Percentiles rank a stretch among this genome's conserved stretches.
Evolutionary conservation across 352 stramenopile genomes (phyloP).

Genomic region (Phytophthora citricola): DNA sequence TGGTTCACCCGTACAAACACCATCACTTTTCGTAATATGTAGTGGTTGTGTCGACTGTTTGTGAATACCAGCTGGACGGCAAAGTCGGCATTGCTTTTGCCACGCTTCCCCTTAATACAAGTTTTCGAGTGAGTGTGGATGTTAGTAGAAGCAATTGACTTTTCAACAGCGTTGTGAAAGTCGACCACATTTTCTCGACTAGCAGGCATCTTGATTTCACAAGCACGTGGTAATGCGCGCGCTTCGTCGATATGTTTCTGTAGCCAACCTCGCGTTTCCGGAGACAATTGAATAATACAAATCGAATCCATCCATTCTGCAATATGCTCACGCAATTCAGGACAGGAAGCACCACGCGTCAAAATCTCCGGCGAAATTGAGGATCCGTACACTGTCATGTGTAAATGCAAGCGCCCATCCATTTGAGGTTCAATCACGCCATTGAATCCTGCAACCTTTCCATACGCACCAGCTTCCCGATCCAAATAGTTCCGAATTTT

Average conservation of each 20-base stretch:
- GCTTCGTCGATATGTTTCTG: not conserved
- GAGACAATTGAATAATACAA: not conserved
- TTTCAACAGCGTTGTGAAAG: not conserved
- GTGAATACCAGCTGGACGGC: not conserved
- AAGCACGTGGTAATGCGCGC: not conserved
- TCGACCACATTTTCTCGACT: not conserved
- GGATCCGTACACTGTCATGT: not conserved
- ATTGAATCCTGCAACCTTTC: constrained; percentile 6
- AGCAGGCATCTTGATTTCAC: not conserved
- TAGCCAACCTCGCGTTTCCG: not conserved
- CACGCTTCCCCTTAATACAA: not conserved
- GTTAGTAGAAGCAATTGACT: not conserved
- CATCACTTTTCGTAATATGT: not conserved
- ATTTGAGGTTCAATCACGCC: constrained; percentile 7
- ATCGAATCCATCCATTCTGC: not conserved
- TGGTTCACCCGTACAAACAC: not conserved
- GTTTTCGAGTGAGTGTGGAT: not conserved
- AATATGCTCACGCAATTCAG: not conserved
- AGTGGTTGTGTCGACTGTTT: not conserved
- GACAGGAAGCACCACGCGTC: not conserved
- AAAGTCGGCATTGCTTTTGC: not conserved
- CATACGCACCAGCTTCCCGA: not conserved
- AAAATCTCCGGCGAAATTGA: not conserved
- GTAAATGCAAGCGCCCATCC: constrained; percentile 1
- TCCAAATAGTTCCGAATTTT: constrained; percentile 3